Base-by-base conservation (phyloP, 257 asterid species). In the Lantana camara region DNA sequence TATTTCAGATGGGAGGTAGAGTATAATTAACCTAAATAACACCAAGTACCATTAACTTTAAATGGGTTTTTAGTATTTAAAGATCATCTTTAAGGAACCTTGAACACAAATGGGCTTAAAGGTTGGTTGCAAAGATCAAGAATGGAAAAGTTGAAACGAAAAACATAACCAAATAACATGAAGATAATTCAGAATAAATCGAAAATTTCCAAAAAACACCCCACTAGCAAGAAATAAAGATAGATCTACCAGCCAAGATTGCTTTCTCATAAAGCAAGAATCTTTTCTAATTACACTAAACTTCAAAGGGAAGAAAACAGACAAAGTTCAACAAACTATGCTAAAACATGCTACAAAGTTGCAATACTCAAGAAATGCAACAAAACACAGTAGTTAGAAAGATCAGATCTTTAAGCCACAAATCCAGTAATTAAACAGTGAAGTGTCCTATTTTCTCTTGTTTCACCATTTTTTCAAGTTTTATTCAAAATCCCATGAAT, bases 241-340 rank as follows among this genome's bases (percentile, higher is more conserved):
- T 29, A 66, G 77, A 75, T 75, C 83, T 51, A 69, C n/a, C 68
- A 69, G 10, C 46, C 58, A 60, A 19, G 17, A 58, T 52, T 30
- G 30, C 62, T 24, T 50, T 44, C 46, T 7, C 34, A 32, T 16
- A 10, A 63, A 64, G 75, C 72, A 65, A 54, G 22, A 13, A n/a
- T n/a, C 22, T 40, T 35, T 15, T 12, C 13, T 4, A 20, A 53
- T 13, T n/a, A 21, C 21, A 53, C 46, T 63, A 40, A 70, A 60
- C 68, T 55, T 68, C 64, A 56, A 62, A 63, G 15, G 45, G 3
- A 73, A 63, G 64, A 48, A 56, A 20, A 38, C 16, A 47, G 15
- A 23, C 56, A 51, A 52, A 14, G 17, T 34, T 4, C 27, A n/a
- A 19, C n/a, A 22, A 29, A 34, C 9, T 13, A 48, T 16, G 16